Evolutionary conservation across 2,329 filamentous ascomycete genomes (phyloP), one percentile per base, ranked within the genome.

Genomic region (Talaromyces albobiverticillius): DNA sequence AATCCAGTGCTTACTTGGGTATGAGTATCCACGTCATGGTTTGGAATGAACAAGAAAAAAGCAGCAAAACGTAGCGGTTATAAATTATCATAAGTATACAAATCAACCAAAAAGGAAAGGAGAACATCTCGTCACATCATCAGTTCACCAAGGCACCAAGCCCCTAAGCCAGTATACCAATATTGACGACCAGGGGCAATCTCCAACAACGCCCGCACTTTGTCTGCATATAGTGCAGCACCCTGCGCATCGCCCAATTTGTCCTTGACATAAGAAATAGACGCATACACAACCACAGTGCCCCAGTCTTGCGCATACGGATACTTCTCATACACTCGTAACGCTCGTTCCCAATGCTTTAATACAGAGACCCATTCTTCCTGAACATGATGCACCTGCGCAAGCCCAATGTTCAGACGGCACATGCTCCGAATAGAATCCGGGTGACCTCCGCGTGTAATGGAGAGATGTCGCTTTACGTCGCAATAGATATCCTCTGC

Each of bases 61-160:
- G 29, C 29, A 31, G 29, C 29, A 31, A 10, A 34, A 34, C 13
- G 3, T 3, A 14, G n/a, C 9, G 31, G 31, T 4, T 34, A 34
- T 34, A 34, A 6, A 3, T 34, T 31, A 31, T 8, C 9, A 11
- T 14, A 34, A 14, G n/a, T n/a, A 3, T n/a, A 13, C n/a, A n/a
- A n/a, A n/a, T n/a, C n/a, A n/a, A n/a, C n/a, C n/a, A 6, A 36
- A 36, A 13, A 16, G 32, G 8, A 36, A 36, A 36, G 32, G 5
- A 7, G 29, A 31, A n/a, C n/a, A n/a, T n/a, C n/a, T n/a, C n/a
- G n/a, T 18, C 11, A 36, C 4, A 36, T 14, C 32, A 50, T 11
- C 16, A 53, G 23, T 4, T 53, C 22, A n/a, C 42, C 43, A 36
- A 52, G 40, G n/a, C n/a, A n/a, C 51, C 51, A 53, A 32, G 50